Evolutionary conservation across 495 filamentous ascomycete species (phyloP).

Genomic region (Penicillium roqueforti): DNA sequence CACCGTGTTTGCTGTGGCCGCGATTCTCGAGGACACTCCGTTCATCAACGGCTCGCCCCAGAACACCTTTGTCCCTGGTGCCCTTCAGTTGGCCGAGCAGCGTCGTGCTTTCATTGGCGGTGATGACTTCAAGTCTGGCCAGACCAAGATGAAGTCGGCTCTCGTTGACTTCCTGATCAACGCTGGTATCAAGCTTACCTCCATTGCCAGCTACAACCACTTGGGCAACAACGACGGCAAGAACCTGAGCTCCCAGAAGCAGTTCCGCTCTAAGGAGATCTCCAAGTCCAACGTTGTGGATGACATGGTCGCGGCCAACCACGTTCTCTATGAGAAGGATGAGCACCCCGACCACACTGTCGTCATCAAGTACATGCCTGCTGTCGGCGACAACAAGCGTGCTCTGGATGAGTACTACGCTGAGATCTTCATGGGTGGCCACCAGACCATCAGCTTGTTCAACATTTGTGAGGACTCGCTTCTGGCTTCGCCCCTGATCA

Average conservation of each 20-base stretch:
- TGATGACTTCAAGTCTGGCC: conserved; percentile 99
- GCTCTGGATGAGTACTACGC: conserved; percentile 98
- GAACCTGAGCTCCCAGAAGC: conserved; percentile 94
- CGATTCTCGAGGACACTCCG: conserved; percentile 80
- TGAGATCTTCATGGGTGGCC: conserved; percentile 98
- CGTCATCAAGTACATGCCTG: conserved; percentile 98
- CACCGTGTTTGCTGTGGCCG: conserved; percentile 92
- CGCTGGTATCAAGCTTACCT: conserved; percentile 97
- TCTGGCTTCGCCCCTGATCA: conserved; percentile 95
- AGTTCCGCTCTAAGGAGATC: conserved; percentile 99
- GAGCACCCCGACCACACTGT: conserved; percentile 88
- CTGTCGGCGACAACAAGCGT: conserved; percentile 98
- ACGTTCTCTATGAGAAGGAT: conserved; percentile 78
- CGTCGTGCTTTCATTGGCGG: conserved; percentile 89
- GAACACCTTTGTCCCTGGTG: conserved; percentile 97
- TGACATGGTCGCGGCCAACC: conserved; percentile 97
- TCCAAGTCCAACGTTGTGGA: conserved; percentile 98
- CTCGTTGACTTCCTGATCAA: conserved; percentile 98
- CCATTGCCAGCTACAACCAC: conserved; percentile 99
- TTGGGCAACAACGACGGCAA: conserved; percentile 99
- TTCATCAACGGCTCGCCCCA: conserved; percentile 99
- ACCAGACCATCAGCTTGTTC: conserved; percentile 97
- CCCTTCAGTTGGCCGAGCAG: conserved; percentile 83
- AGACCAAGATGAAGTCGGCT: conserved; percentile 99
- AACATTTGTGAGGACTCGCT: conserved; percentile 99